Evolutionary conservation across 1,284 basidiomycete species (phyloP), one percentile per base, ranked within the genome.

Genomic region (Cystobasidium pallidum): DNA sequence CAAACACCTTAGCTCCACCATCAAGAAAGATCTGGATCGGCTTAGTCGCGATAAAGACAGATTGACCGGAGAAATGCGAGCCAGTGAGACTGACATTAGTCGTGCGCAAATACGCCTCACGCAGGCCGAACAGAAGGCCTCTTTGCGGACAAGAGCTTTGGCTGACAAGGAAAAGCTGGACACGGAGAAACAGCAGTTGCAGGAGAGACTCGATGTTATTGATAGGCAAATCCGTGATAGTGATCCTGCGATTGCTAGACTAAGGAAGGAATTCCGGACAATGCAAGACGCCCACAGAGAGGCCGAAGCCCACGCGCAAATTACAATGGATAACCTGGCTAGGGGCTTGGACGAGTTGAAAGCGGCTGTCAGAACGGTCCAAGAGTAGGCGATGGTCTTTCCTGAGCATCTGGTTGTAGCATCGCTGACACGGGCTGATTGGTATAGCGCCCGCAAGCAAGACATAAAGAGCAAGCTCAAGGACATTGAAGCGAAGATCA

Each of bases 361-460:
- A 45, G 84, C 82, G 41, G 84, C 85, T 64, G 88, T 86, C 77
- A 87, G 86, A 78, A 82, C 81, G 24, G 84, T 91, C 32, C 88
- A 91, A 77, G 83, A 85, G 62, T 64, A 30, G 32, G 89, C 88
- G 13, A 13, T 77, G 74, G 84, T 78, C 43, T 32, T 63, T 67
- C 1, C 26, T 10, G 45, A 2, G 21, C 36, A 21, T 11, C 19
- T 51, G 13, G 34, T 4, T 21, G 17, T 19, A 30, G 8, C 39
- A 57, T 10, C 10, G 30, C n/a, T 62, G 28, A 24, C 51, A 6
- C 13, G 13, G 32, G 4, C 7, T 36, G 19, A 19, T 17, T 30
- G 17, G 3, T 32, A 54, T 74, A 94, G 91, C 74, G 93, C 93
- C 80, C 84, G 89, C 67, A 86, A 87, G 54, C 87, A 89, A 55